Base-by-base conservation (phyloP, 768 basidiomycete genomes). In the Calvatia gigantea region DNA sequence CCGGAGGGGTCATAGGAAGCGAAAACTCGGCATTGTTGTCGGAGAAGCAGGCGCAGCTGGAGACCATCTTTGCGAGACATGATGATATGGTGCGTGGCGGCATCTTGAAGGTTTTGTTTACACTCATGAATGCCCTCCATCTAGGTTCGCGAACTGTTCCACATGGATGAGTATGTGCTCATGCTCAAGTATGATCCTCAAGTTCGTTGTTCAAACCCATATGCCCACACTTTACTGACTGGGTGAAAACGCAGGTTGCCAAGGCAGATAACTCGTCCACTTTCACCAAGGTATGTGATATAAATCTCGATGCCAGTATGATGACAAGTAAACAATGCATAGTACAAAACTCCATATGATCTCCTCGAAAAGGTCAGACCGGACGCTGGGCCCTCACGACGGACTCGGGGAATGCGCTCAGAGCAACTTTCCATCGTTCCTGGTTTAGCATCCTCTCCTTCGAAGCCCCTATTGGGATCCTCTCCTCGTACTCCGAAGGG, bases 121-220 rank as follows among this genome's bases (percentile, higher is more conserved):
- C 23, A 21, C n/a, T 33, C 7, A 4, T 44, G 56, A 12, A 39
- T 19, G 38, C 58, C n/a, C n/a, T n/a, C n/a, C n/a, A n/a, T n/a
- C n/a, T n/a, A 93, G 87, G 78, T 96, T 45, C 83, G 94, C 57
- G 92, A 98, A 69, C 76, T 83, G 56, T 98, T 95, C 69, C 94
- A 98, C 65, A 77, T 96, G 70, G 87, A 94, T 60, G 76, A 86
- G 56, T 95, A 89, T 65, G 80, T 84, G 2, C 84, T 81, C 23
- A 76, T 96, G 74, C 70, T 94, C 32, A 77, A 75, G 17, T 98
- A 85, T 67, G 80, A 95, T 69, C 94, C 94, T 7, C 68, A 75
- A 69, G 89, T 89, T 58, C 33, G 82, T 65, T 51, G n/a, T 48
- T 51, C 1, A 12, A 7, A 49, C 15, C 28, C 31, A 39, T n/a